A percentile compares a stretch with the other conserved stretches of the same genome.
These are phyloP conservation scores for Solanum peruvianum DNA, from an alignment of 257 asterid species.

Conservation along the genomic window DNA sequence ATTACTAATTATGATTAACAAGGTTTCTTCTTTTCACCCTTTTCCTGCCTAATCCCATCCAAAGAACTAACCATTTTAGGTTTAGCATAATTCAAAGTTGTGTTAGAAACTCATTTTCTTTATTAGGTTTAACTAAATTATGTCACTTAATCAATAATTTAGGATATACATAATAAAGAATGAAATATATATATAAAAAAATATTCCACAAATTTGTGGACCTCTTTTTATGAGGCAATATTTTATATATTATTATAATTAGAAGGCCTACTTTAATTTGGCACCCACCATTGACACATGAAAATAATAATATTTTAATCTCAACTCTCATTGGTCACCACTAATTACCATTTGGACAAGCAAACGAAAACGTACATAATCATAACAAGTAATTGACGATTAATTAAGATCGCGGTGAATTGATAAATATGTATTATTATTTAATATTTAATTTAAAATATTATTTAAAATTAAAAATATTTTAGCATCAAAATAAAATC, in stretches of 20 bases:
- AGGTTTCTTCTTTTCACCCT: not conserved
- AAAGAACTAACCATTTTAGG: not conserved
- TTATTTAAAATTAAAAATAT: not conserved
- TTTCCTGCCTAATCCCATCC: constrained; percentile 29
- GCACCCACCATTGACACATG: not conserved
- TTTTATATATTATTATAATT: not conserved
- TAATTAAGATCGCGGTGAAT: too few relatives aligned
- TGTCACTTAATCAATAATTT: too few relatives aligned
- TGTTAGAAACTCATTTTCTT: not conserved
- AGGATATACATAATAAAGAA: not conserved
- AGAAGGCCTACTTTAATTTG: not conserved
- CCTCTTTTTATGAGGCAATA: not conserved
- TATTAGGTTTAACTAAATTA: not conserved
- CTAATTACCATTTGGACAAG: not conserved
- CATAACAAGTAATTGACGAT: not conserved
- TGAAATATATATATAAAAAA: too few relatives aligned
- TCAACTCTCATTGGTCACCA: not conserved
- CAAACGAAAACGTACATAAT: not conserved
- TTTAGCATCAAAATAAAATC: not conserved
- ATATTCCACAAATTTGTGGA: not conserved
- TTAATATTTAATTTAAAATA: not conserved
- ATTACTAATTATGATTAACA: not conserved
- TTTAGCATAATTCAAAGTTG: not conserved
- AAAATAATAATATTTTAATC: not conserved
- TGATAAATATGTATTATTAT: too few relatives aligned